These are phyloP conservation scores for Aspergillus homomorphus DNA, from an alignment of 495 filamentous ascomycete species.

Conservation along the genomic window DNA sequence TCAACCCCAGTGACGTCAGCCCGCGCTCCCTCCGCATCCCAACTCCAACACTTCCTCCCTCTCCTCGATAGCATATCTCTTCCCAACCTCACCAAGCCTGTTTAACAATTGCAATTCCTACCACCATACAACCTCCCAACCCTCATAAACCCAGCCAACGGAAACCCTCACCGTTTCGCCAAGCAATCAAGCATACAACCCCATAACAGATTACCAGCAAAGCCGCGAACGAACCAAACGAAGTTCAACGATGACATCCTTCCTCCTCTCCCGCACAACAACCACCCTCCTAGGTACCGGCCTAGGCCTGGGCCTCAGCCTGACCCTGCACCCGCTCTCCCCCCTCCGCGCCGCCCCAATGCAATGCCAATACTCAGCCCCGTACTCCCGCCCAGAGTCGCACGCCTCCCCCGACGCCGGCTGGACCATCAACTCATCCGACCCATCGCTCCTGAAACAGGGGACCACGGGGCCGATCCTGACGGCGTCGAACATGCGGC, in stretches of 20 bases:
- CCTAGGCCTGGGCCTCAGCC: constrained; percentile 41
- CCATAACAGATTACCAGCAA: not conserved
- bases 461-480: constrained; percentile 29
- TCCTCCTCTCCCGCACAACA: constrained; percentile 30
- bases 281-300: constrained; percentile 35
- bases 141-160: constrained; percentile 2
- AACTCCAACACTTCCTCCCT: not conserved
- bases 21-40: not conserved
- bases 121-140: not conserved
- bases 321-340: constrained; percentile 34
- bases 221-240: constrained; percentile 1
- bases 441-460: constrained; percentile 29
- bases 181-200: too few relatives aligned
- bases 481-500: constrained; percentile 53
- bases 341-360: constrained; percentile 40
- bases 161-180: too few relatives aligned
- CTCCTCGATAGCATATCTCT: not conserved
- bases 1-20: not conserved
- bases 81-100: not conserved
- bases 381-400: constrained; percentile 20
- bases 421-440: constrained; percentile 28
- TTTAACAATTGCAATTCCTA: constrained; percentile 1
- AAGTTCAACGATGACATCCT: constrained; percentile 25
- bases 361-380: constrained; percentile 39
- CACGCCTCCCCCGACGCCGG: constrained; percentile 22